Evolutionary conservation across 768 basidiomycete genomes (phyloP).

Genomic region (Pleurotus ostreatus): DNA sequence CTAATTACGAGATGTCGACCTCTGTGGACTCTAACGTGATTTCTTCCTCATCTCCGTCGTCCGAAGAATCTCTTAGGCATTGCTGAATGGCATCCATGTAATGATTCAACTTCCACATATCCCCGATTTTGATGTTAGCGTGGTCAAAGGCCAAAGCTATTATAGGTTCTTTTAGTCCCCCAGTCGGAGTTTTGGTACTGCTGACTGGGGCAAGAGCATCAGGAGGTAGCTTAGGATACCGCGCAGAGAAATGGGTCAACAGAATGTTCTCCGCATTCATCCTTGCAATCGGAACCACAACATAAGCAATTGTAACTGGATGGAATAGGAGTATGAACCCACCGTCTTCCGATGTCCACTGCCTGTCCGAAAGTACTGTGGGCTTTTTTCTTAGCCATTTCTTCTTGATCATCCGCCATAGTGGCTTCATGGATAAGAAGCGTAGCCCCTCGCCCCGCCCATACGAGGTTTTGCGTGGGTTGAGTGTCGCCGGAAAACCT

Average conservation of each 20-base stretch:
- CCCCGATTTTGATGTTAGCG: constrained; percentile 62
- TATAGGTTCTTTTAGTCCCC: constrained; percentile 31
- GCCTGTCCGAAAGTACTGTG: constrained; percentile 93
- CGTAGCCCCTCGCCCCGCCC: constrained; percentile 63
- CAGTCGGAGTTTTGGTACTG: constrained; percentile 10
- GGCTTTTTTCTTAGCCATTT: constrained; percentile 68
- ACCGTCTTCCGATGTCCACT: constrained; percentile 71
- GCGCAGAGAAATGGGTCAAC: constrained; percentile 94
- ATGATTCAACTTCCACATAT: constrained; percentile 83
- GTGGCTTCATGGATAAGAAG: constrained; percentile 94
- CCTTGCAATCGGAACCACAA: constrained; percentile 30
- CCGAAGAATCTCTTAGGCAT: constrained; percentile 49
- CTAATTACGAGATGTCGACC: constrained; percentile 15
- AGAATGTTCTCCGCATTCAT: constrained; percentile 84
- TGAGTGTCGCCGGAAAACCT: constrained; percentile 93
- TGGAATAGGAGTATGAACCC: constrained; percentile 21
- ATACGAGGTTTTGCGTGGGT: constrained; percentile 65
- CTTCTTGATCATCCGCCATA: constrained; percentile 79
- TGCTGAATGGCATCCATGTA: constrained; percentile 72
- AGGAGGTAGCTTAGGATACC: constrained; percentile 85
- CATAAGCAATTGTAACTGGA: neutral
- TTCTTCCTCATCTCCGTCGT: constrained; percentile 42
- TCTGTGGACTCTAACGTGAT: constrained; percentile 16
- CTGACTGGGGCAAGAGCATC: constrained; percentile 24
- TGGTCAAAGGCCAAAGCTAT: constrained; percentile 84